A percentile compares a stretch with the other conserved stretches of the same genome.
These are phyloP conservation scores for Pseudognaphalium luteoalbum DNA, from an alignment of 129 eudicot genomes.

Conservation along the genomic window DNA sequence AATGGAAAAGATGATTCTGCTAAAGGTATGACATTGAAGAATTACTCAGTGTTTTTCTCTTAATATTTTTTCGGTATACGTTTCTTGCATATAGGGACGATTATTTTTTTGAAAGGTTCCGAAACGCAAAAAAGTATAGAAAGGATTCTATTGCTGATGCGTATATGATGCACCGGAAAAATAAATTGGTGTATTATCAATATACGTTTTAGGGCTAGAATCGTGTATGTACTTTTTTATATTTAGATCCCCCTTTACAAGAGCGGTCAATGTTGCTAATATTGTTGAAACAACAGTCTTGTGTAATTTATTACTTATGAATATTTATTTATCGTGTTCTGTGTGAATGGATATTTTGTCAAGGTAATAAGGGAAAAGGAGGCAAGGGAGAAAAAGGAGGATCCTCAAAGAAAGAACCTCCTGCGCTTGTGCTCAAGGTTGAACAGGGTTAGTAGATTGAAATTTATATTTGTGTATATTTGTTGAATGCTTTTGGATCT, in stretches of 20 bases:
- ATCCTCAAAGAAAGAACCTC: constrained; percentile 48
- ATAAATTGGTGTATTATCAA: constrained; percentile 37
- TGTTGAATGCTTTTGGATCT: neutral
- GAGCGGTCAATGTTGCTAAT: neutral
- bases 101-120: neutral
- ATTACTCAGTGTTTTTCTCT: neutral
- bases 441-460: constrained; percentile 58
- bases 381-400: constrained; percentile 71
- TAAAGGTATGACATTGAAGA: neutral
- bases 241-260: neutral
- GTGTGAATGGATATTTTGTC: constrained; percentile 7
- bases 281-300: neutral
- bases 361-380: constrained; percentile 46
- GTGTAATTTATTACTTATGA: neutral
- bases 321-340: constrained; percentile 2
- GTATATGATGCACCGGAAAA: constrained; percentile 46
- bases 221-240: neutral
- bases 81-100: neutral
- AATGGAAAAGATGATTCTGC: constrained; percentile 1
- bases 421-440: constrained; percentile 52
- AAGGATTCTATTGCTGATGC: neutral
- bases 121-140: neutral
- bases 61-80: neutral
- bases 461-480: neutral
- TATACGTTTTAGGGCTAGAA: neutral